Percentiles rank a stretch among this genome's conserved stretches.
These are phyloP conservation scores for Sarocladiaceae sp. DNA, from an alignment of 2,329 filamentous ascomycete genomes.

Conservation along the genomic window DNA sequence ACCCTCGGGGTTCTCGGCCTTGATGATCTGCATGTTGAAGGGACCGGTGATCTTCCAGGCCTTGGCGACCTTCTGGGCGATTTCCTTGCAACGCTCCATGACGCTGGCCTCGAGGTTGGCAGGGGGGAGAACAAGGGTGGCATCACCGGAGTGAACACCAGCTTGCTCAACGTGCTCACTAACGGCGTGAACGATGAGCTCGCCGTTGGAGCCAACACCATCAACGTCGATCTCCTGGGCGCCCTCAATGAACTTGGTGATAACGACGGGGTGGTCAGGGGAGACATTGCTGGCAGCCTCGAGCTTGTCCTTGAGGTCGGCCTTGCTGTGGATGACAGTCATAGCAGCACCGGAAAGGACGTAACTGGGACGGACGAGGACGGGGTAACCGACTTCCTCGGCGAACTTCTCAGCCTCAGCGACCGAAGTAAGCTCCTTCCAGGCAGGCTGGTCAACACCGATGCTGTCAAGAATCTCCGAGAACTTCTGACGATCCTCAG, in stretches of 20 bases:
- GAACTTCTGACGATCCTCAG: slow-evolving; percentile 97
- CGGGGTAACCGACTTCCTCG: slow-evolving; percentile 79
- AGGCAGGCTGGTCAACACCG: slow-evolving; percentile 91
- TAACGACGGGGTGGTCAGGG: slow-evolving; percentile 95
- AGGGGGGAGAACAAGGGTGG: slow-evolving; percentile 87
- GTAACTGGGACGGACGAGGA: slow-evolving; percentile 90
- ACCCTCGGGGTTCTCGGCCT: slow-evolving; percentile 70
- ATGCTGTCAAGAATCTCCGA: slow-evolving; percentile 96
- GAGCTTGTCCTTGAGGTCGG: slow-evolving; percentile 91
- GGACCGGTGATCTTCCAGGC: slow-evolving; percentile 96
- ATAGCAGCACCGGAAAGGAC: slow-evolving; percentile 97
- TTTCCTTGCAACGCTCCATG: slow-evolving; percentile 87
- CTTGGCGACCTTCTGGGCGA: slow-evolving; percentile 91
- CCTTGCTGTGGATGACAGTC: slow-evolving; percentile 86
- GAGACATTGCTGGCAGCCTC: slow-evolving; percentile 84
- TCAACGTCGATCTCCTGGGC: slow-evolving; percentile 96
- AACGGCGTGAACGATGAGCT: slow-evolving; percentile 84
- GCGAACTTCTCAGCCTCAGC: slow-evolving; percentile 84
- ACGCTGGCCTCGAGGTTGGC: slow-evolving; percentile 68
- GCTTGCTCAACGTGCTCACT: slow-evolving; percentile 96
- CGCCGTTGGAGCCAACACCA: slow-evolving; percentile 78
- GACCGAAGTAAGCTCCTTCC: slow-evolving; percentile 93
- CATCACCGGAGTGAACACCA: slow-evolving; percentile 96
- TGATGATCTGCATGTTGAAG: slow-evolving; percentile 99
- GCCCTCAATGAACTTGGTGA: slow-evolving; percentile 96